These are phyloP conservation scores for Seminavis robusta DNA, from an alignment of 108 stramenopile genomes.

Conservation along the genomic window DNA sequence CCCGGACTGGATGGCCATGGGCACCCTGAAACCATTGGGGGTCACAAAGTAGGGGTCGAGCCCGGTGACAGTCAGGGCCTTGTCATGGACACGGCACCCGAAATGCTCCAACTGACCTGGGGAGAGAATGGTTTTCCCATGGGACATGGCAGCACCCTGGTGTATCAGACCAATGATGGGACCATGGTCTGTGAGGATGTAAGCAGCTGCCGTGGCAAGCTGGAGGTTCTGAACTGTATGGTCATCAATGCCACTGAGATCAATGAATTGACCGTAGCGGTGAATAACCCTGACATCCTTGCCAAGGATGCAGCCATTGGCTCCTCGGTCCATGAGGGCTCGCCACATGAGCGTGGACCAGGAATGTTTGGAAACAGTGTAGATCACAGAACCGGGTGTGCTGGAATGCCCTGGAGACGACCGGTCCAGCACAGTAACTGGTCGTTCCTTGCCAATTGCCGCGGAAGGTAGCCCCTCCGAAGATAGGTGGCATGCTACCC, in stretches of 20 bases:
- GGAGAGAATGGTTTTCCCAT: slow-evolving; percentile 26
- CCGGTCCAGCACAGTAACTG: too few species aligned
- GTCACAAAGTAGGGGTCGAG: too few species aligned
- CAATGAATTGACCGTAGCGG: slow-evolving; percentile 2
- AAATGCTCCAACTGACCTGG: slow-evolving; percentile 16
- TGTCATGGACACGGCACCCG: slow-evolving; percentile 14
- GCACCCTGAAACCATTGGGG: too few species aligned
- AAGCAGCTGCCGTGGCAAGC: slow-evolving; percentile 26
- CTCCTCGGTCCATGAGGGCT: slow-evolving; percentile 33
- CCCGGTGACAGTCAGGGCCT: too few species aligned
- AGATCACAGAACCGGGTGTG: too few species aligned
- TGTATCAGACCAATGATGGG: slow-evolving; percentile 25
- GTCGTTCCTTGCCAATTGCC: too few species aligned
- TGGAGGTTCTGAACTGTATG: slow-evolving; percentile 10
- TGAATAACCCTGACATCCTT: slow-evolving; percentile 7
- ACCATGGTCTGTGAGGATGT: slow-evolving; percentile 4
- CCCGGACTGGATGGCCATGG: too few species aligned
- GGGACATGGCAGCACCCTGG: slow-evolving; percentile 20
- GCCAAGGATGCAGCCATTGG: slow-evolving; percentile 35
- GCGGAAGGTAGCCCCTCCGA: too few species aligned
- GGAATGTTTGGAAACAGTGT: too few species aligned
- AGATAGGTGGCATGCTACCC: too few species aligned
- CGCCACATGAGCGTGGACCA: too few species aligned
- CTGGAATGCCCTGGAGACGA: too few species aligned
- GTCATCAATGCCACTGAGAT: slow-evolving; percentile 29